A percentile compares a stretch with the other conserved stretches of the same genome.
Conservation (phyloP, 768 basidiomycete genomes). For the Mycena capillaripes region DNA sequence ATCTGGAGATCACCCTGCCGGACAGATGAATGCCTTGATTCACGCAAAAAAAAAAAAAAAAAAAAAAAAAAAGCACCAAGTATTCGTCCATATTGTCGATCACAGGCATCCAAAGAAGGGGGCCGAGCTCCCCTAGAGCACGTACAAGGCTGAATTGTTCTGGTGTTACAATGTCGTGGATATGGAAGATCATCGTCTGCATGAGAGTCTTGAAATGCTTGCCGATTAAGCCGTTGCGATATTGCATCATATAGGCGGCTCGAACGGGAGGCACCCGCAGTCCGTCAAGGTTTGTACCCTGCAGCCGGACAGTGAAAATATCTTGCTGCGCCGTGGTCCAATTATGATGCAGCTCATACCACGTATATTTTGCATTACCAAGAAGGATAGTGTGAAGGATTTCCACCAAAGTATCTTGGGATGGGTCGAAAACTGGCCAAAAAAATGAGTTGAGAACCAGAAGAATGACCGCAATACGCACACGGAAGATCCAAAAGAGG, state of each 20-base stretch:
- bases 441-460: background rate
- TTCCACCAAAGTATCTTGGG: constrained; percentile 42
- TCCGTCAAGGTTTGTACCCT: no score
- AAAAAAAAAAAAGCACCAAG: constrained; percentile 36
- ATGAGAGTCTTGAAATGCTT: constrained; percentile 52
- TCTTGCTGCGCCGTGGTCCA: no score
- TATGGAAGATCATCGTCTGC: constrained; percentile 48
- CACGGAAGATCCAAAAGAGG: constrained; percentile 12
- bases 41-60: no score
- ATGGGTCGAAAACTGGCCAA: constrained; percentile 3
- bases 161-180: no score
- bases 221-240: constrained; percentile 50
- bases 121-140: constrained; percentile 41
- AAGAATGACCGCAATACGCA: background rate
- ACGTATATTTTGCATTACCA: constrained; percentile 54
- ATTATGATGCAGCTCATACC: no score
- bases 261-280: no score
- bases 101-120: constrained; percentile 48
- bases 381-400: constrained; percentile 56
- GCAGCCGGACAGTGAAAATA: no score
- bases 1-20: constrained; percentile 50
- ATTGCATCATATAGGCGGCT: no score
- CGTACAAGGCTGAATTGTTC: constrained; percentile 44
- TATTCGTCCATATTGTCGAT: constrained; percentile 48
- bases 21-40: no score